Evolutionary conservation across 1,284 basidiomycete species (phyloP).

Genomic region (Heterobasidion parviporum): DNA sequence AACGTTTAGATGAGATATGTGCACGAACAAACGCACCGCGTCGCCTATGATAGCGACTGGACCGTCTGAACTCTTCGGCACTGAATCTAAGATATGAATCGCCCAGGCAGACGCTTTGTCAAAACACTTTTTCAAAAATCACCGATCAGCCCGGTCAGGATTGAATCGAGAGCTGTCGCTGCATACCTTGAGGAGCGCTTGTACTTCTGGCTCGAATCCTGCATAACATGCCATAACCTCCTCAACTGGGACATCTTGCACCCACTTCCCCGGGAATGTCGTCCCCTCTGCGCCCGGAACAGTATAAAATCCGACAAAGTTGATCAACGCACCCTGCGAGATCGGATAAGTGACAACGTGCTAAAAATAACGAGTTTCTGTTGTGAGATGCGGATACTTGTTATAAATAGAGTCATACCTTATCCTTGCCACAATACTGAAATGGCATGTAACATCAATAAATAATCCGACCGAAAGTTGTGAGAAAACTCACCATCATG

Average conservation of each 20-base stretch:
- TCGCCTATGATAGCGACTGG: constrained; percentile 18
- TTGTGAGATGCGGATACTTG: too few species aligned
- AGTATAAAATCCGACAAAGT: constrained; percentile 15
- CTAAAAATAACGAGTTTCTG: constrained; percentile 2
- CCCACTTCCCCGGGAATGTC: constrained; percentile 15
- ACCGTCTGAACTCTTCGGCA: constrained; percentile 15
- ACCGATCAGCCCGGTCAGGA: background rate
- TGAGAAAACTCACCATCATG: constrained; percentile 6
- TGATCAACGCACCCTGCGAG: constrained; percentile 16
- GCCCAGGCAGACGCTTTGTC: constrained; percentile 17
- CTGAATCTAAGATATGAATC: constrained; percentile 14
- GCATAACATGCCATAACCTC: constrained; percentile 14
- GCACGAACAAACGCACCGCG: constrained; percentile 10
- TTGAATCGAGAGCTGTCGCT: too few species aligned
- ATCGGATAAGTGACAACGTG: constrained; percentile 19
- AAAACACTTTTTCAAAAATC: constrained; percentile 9
- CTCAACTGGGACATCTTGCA: constrained; percentile 13
- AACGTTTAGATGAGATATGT: background rate
- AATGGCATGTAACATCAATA: background rate
- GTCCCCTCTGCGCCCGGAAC: constrained; percentile 13
- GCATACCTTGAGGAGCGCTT: constrained; percentile 14
- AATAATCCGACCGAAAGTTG: background rate
- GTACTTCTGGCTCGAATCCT: constrained; percentile 19
- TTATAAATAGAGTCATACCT: constrained; percentile 16
- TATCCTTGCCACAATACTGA: constrained; percentile 38